Base-by-base conservation (phyloP, 2,329 filamentous ascomycete genomes). In the Purpureocillium takamizusanense region DNA sequence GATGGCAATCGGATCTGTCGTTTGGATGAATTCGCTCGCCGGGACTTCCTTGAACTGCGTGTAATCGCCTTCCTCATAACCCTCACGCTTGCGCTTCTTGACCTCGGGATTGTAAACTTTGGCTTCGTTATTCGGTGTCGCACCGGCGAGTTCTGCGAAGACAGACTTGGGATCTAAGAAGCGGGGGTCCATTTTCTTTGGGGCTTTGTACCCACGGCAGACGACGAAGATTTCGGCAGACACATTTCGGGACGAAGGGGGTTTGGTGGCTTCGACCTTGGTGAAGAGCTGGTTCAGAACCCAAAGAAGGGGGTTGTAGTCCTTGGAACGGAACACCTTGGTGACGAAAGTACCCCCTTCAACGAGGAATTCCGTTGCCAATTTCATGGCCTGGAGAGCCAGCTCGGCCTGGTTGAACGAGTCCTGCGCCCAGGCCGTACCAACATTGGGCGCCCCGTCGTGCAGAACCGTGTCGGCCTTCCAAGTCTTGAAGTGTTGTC, bases 211-310 rank as follows among this genome's bases (percentile, higher is more conserved):
- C 15, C 90, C 92, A 48, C 83, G 79, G 64, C 90, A 97, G 27
- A 98, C 92, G 46, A 97, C 90, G 68, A 98, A 98, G 31, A 97
- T 97, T 69, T 98, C 92, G 48, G 92, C 92, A 7, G 88, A 95
- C 37, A 98, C 90, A 54, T 94, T 95, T 69, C 92, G 76, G 8
- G 87, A 95, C 1, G 88, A 94, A 0, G 92, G 92, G 4, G 92
- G 92, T 62, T 98, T 98, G 5, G 92, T 98, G 35, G 94, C 90
- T 59, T 98, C 90, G 46, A 98, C 92, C 49, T 92, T 94, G 35
- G 75, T 74, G 67, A 98, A 98, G 1, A 98, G 73, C 61, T 98
- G 92, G 58, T 95, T 95, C 69, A 97, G 88, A 27, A 97, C 89
- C 92, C 92, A 98, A 35, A 97, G 74, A 33, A 98, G 66, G 42